Percentiles rank a stretch among this genome's conserved stretches.
These are phyloP conservation scores for Macrophomina pseudophaseolina DNA, from an alignment of 2,329 filamentous ascomycete species.

Conservation along the genomic window DNA sequence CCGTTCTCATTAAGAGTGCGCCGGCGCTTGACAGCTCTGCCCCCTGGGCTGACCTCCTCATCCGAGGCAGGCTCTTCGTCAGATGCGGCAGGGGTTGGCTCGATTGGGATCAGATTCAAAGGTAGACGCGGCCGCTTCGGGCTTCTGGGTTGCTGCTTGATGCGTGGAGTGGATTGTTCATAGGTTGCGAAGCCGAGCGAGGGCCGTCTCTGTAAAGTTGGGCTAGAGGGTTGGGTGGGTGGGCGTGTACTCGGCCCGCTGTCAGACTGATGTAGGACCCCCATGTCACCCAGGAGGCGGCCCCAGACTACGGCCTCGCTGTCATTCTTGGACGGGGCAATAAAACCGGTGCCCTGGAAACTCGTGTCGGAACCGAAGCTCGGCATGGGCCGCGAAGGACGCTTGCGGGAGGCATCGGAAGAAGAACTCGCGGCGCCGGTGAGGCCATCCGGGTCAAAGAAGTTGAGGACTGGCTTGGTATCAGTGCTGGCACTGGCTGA, in stretches of 20 bases:
- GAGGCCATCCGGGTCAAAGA: constrained; percentile 4
- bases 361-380: constrained; percentile 25
- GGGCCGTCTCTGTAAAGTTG: constrained; percentile 6
- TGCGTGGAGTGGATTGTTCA: not conserved
- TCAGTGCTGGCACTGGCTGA: not conserved
- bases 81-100: constrained; percentile 5
- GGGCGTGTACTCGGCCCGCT: constrained; percentile 13
- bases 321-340: constrained; percentile 31
- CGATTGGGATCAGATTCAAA: constrained; percentile 6
- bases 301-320: constrained; percentile 35
- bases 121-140: not conserved
- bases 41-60: constrained; percentile 17
- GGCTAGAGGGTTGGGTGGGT: constrained; percentile 20
- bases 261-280: not conserved
- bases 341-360: constrained; percentile 16
- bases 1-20: constrained; percentile 23
- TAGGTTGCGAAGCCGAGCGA: not conserved
- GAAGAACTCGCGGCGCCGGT: not conserved
- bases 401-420: not conserved
- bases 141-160: constrained; percentile 19
- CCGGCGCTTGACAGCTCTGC: constrained; percentile 16
- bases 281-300: constrained; percentile 32
- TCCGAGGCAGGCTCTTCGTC: constrained; percentile 23
- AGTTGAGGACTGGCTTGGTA: constrained; percentile 2
- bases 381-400: not conserved